Conservation (phyloP, 768 basidiomycete species). For the Boletales sp. region DNA sequence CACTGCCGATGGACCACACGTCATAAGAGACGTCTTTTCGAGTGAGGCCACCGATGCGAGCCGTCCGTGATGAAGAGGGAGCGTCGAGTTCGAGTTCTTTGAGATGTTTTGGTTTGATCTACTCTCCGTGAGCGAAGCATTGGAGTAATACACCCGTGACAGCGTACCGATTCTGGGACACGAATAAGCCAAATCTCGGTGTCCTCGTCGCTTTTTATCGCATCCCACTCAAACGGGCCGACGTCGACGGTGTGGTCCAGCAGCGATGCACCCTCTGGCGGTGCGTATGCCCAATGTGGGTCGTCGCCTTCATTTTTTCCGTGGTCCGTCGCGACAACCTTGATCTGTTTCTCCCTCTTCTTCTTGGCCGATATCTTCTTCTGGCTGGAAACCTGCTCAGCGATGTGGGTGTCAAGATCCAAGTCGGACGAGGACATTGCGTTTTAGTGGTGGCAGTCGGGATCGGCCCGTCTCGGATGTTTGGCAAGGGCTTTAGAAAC, state of each 20-base stretch:
- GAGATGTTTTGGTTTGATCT: slow-evolving; percentile 69
- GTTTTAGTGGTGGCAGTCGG: neutral
- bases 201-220: slow-evolving; percentile 50
- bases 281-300: slow-evolving; percentile 56
- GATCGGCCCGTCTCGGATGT: slow-evolving; percentile 17
- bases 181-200: slow-evolving; percentile 71
- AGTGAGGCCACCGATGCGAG: slow-evolving; percentile 46
- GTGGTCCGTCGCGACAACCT: slow-evolving; percentile 15
- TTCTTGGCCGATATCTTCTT: slow-evolving; percentile 13
- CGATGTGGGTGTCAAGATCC: slow-evolving; percentile 8
- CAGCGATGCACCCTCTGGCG: slow-evolving; percentile 49
- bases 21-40: slow-evolving; percentile 58
- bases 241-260: slow-evolving; percentile 45
- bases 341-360: neutral
- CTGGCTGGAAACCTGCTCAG: slow-evolving; percentile 2
- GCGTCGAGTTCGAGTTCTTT: slow-evolving; percentile 48
- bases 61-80: slow-evolving; percentile 37
- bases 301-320: slow-evolving; percentile 54
- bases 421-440: slow-evolving; percentile 22
- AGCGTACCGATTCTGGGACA: slow-evolving; percentile 61
- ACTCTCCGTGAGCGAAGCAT: neutral
- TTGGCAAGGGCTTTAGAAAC: slow-evolving; percentile 26
- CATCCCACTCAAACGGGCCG: slow-evolving; percentile 67
- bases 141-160: no score
- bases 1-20: slow-evolving; percentile 58